These are phyloP conservation scores for Scheffersomyces stambukii DNA, from an alignment of 1,139 yeast species.

Conservation along the genomic window DNA sequence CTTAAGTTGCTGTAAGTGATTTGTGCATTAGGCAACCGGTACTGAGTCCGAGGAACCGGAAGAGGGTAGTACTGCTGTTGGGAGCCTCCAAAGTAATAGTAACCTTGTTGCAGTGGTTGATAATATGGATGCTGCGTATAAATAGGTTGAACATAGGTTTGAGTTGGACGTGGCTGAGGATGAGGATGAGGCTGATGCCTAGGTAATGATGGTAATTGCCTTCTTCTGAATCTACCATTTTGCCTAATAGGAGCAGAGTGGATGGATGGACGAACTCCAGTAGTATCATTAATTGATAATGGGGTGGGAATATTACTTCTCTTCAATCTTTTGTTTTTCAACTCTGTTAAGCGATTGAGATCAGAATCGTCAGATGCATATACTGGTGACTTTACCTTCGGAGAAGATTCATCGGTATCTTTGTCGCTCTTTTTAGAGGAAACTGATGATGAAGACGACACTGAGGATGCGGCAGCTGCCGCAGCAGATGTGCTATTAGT, in stretches of 20 bases:
- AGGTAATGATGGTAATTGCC: conserved; percentile 1
- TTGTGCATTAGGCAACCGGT: conserved; percentile 8
- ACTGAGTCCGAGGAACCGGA: conserved; percentile 5
- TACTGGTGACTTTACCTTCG: conserved; percentile 6
- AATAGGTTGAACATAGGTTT: neutral
- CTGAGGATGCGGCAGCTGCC: conserved; percentile 2
- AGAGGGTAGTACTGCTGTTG: conserved; percentile 7
- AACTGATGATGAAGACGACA: no score
- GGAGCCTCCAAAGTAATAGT: conserved; percentile 3
- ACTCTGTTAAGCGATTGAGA: conserved; percentile 6
- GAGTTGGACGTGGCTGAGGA: conserved; percentile 4
- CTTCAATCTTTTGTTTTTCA: conserved; percentile 31
- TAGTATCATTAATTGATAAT: conserved; percentile 18
- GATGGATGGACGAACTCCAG: conserved; percentile 22
- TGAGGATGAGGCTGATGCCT: conserved; percentile 8
- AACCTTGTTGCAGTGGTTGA: conserved; percentile 5
- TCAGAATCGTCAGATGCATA: conserved; percentile 12
- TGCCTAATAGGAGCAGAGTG: conserved; percentile 43
- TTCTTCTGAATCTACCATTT: conserved; percentile 7
- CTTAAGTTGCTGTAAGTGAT: conserved; percentile 6
- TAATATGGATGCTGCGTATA: conserved; percentile 2
- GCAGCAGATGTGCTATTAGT: conserved; percentile 3
- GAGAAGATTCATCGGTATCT: no score
- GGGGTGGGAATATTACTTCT: conserved; percentile 46
- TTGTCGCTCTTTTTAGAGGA: no score